phyloP scores from a whole-genome alignment of 257 asterid species.

The Nicotiana paniculata region DNA sequence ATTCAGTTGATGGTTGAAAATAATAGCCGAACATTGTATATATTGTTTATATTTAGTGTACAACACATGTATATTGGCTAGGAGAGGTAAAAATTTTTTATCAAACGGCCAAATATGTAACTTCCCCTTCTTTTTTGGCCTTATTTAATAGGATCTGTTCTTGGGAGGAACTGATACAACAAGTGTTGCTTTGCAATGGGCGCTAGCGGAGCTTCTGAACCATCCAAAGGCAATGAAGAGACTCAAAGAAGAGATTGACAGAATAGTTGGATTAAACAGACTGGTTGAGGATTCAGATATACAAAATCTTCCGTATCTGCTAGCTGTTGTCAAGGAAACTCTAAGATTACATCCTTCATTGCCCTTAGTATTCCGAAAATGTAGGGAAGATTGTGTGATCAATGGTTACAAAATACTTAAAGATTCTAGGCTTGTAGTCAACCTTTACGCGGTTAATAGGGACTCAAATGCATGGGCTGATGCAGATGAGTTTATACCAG shows the following conservation, averaged over 20 bases:
- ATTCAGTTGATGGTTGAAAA: too few relatives aligned
- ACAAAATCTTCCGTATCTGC: slow-evolving; percentile 19
- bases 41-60: too few relatives aligned
- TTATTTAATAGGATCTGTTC: slow-evolving; percentile 20
- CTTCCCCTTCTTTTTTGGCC: not conserved
- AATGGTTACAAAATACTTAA: slow-evolving; percentile 17
- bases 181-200: slow-evolving; percentile 26
- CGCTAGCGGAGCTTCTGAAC: slow-evolving; percentile 24
- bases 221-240: slow-evolving; percentile 17
- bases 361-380: slow-evolving; percentile 19
- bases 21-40: too few relatives aligned
- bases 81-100: too few relatives aligned
- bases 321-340: slow-evolving; percentile 18
- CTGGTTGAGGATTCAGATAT: slow-evolving; percentile 19
- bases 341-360: slow-evolving; percentile 17
- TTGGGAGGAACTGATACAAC: slow-evolving; percentile 31
- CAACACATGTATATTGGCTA: too few relatives aligned
- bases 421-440: slow-evolving; percentile 13
- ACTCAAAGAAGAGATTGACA: slow-evolving; percentile 18
- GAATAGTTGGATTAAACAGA: slow-evolving; percentile 12
- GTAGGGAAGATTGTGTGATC: slow-evolving; percentile 20
- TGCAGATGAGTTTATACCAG: slow-evolving; percentile 17
- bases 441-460: slow-evolving; percentile 18
- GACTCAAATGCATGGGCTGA: slow-evolving; percentile 18
- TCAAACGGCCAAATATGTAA: too few relatives aligned